Conservation (phyloP, 345 rosid genomes). For the Punica granatum region DNA sequence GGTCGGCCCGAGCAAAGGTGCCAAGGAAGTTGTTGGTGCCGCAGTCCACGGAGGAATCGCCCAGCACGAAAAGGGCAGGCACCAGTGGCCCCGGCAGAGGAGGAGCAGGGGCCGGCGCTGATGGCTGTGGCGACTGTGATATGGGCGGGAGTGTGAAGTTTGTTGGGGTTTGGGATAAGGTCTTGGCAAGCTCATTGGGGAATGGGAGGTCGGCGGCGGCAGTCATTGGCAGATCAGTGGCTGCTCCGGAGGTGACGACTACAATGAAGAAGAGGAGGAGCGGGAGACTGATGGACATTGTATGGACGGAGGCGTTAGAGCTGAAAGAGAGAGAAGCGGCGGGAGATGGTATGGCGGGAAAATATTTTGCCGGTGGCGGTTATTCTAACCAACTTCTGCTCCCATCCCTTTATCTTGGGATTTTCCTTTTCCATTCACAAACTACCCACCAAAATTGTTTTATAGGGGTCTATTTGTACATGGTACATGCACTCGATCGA, state of each 20-base stretch:
- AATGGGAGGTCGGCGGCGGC: slow-evolving; percentile 18
- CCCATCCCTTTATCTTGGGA: no score
- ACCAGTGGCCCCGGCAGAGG: slow-evolving; percentile 26
- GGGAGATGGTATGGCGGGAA: slow-evolving; percentile 9
- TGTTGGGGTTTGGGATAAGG: slow-evolving; percentile 1
- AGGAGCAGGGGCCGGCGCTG: slow-evolving; percentile 6
- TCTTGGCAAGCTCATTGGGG: slow-evolving; percentile 13
- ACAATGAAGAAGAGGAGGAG: slow-evolving; percentile 27
- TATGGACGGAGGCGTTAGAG: slow-evolving; percentile 1
- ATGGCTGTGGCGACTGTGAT: no score
- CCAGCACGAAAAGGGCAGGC: slow-evolving; percentile 70
- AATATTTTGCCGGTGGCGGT: neutral
- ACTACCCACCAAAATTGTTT: no score
- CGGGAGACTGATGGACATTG: slow-evolving; percentile 32
- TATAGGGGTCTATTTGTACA: no score
- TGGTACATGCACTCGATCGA: no score
- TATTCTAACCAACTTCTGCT: neutral
- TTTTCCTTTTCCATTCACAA: no score
- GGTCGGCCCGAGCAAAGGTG: slow-evolving; percentile 90
- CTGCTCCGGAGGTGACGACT: slow-evolving; percentile 19
- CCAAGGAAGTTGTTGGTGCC: slow-evolving; percentile 83
- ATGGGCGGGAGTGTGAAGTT: slow-evolving; percentile 1
- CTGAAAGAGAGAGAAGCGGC: slow-evolving; percentile 24
- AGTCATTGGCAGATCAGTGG: slow-evolving; percentile 15
- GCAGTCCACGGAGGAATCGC: slow-evolving; percentile 83